Evolutionary conservation across 164 flowering plant genomes (phyloP).

Genomic region (Warburgia ugandensis): DNA sequence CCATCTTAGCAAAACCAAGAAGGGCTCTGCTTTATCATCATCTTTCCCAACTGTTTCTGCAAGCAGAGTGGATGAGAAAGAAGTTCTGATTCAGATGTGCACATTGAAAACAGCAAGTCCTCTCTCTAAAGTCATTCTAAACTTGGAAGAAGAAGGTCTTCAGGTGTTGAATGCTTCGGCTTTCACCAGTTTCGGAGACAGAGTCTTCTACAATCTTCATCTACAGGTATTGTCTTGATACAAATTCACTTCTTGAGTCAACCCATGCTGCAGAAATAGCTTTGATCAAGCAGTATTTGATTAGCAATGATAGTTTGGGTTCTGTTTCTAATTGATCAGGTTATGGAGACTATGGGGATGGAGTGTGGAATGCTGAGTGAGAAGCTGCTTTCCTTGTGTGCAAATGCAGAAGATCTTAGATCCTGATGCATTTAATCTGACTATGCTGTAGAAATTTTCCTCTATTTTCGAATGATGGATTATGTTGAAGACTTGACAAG

Average conservation of each 20-base stretch:
- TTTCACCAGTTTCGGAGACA: conserved; percentile 31
- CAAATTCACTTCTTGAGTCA: not conserved
- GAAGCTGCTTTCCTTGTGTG: conserved; percentile 23
- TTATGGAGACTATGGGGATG: conserved; percentile 15
- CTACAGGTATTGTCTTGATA: conserved; percentile 31
- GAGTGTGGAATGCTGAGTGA: conserved; percentile 31
- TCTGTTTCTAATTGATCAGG: conserved; percentile 10
- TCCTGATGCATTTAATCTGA: too few relatives aligned
- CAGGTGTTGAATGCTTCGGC: conserved; percentile 36
- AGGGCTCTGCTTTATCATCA: conserved; percentile 1
- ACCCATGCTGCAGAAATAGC: too few relatives aligned
- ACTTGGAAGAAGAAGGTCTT: conserved; percentile 45
- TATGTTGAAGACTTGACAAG: too few relatives aligned
- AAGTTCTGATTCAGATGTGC: conserved; percentile 44
- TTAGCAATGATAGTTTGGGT: not conserved
- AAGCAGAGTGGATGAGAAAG: conserved; percentile 27
- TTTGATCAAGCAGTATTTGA: too few relatives aligned
- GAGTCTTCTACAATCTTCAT: conserved; percentile 44
- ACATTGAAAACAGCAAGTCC: conserved; percentile 10
- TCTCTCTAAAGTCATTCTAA: conserved; percentile 31
- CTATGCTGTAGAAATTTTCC: too few relatives aligned
- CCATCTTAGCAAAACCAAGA: not conserved
- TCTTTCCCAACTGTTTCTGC: conserved; percentile 22
- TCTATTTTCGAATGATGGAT: too few relatives aligned
- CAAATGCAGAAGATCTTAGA: too few relatives aligned